Evolutionary conservation across 441 rosid genomes (phyloP), one percentile per base, ranked within the genome.

Genomic region (California macrophylla): DNA sequence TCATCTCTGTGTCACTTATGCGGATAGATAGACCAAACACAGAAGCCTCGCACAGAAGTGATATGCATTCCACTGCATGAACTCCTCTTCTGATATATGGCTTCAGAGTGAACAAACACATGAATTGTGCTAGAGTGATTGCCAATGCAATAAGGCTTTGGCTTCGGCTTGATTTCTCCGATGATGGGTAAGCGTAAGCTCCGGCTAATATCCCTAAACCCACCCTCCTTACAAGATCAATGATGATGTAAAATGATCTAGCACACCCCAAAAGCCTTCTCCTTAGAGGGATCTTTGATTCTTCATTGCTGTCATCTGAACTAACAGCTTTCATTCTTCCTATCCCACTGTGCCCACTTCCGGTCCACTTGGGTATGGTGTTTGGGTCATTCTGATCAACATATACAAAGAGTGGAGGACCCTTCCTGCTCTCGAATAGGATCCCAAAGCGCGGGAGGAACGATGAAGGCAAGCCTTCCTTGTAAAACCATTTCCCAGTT

Each of bases 261-360:
- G 78, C 83, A 76, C 82, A 85, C 5, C 89, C 89, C n/a, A 85
- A 24, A 21, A 77, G n/a, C 73, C 71, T 78, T 21, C 47, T 67
- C 7, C 42, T 60, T 16, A 68, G 38, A 4, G 85, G 80, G 45
- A 73, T 70, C 65, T 68, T 74, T 36, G 67, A 40, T 69, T 80
- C 89, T 70, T 80, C 85, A 21, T 76, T 78, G 82, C 84, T 83
- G 54, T 83, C 84, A 30, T 77, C 82, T 13, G 79, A 80, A 76
- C 84, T 80, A 29, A 81, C 69, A 42, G 86, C 85, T 64, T 82
- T 82, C 86, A 82, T 82, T 73, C 86, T 80, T 61, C 86, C 85
- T 40, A 83, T 83, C 72, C 86, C 89, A 73, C 75, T 79, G 62
- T 47, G 77, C 29, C 75, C 74, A 60, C 85, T 80, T 70, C 67